Conservation (phyloP, 2,329 filamentous ascomycete genomes). For the Ilyonectria sp. region DNA sequence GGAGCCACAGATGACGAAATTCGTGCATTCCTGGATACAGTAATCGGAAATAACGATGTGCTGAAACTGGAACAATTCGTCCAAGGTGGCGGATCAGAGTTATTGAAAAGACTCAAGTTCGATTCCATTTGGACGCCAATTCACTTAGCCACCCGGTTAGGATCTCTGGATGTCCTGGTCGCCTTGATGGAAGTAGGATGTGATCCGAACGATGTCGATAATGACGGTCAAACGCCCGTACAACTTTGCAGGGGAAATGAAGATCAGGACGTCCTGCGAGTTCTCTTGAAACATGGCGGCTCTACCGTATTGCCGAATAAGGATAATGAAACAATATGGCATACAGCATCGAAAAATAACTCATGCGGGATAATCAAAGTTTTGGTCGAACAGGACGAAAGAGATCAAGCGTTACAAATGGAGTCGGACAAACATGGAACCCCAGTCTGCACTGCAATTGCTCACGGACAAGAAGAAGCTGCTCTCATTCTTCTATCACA, state of each 20-base stretch:
- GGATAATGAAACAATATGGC: neutral
- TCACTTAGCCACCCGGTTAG: too few relatives aligned
- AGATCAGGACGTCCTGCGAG: neutral
- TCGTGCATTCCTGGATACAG: too few relatives aligned
- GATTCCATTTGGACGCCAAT: too few relatives aligned
- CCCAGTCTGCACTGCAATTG: constrained; percentile 17
- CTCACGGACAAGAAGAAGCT: fast-evolving
- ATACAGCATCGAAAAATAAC: neutral
- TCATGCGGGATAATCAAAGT: neutral
- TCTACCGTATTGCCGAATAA: neutral
- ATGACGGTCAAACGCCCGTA: neutral
- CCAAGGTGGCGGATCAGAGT: too few relatives aligned
- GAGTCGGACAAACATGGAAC: neutral
- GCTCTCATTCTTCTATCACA: neutral
- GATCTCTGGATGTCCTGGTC: neutral
- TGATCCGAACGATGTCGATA: neutral
- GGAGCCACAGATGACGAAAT: too few relatives aligned
- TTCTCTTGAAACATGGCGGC: constrained; percentile 5
- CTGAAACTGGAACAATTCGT: too few relatives aligned
- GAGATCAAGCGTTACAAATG: neutral
- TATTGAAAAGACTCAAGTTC: too few relatives aligned
- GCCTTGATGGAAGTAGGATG: neutral
- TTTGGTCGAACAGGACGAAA: neutral
- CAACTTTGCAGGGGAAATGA: neutral
- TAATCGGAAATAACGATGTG: too few relatives aligned